Evolutionary conservation across 768 basidiomycete species (phyloP).

Genomic region (Steccherinum ochraceum): DNA sequence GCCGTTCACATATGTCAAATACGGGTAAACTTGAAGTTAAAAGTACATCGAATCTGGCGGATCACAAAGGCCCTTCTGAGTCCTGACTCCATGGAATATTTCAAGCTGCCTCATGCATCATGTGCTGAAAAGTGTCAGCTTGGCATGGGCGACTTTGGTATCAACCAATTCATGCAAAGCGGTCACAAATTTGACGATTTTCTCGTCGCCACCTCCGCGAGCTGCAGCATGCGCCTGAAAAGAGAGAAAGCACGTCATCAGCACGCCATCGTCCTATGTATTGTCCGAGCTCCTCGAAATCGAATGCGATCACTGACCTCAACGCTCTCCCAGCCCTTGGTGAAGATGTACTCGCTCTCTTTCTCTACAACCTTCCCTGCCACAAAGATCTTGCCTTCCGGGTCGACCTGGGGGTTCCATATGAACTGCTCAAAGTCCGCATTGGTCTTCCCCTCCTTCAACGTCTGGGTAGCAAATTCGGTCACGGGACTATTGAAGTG

Average conservation of each 20-base stretch:
- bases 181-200: not conserved
- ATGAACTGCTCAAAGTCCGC: not conserved
- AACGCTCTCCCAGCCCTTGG: slow-evolving; percentile 1
- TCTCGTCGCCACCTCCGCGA: no score
- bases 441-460: slow-evolving; percentile 1
- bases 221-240: no score
- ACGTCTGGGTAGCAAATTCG: not conserved
- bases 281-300: no score
- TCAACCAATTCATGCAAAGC: not conserved
- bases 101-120: no score
- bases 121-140: not conserved
- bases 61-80: no score
- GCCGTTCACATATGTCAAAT: no score
- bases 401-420: not conserved
- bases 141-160: not conserved
- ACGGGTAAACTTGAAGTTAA: no score
- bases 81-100: no score
- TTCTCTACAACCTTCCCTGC: slow-evolving; percentile 2
- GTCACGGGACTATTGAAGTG: slow-evolving; percentile 4
- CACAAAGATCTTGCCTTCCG: not conserved
- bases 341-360: not conserved
- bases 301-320: no score
- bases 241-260: no score
- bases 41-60: no score
- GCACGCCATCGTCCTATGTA: no score